Percentiles rank a stretch among this genome's conserved stretches.
Evolutionary conservation across 495 filamentous ascomycete genomes (phyloP).

Genomic region (Penicillium fimorum): DNA sequence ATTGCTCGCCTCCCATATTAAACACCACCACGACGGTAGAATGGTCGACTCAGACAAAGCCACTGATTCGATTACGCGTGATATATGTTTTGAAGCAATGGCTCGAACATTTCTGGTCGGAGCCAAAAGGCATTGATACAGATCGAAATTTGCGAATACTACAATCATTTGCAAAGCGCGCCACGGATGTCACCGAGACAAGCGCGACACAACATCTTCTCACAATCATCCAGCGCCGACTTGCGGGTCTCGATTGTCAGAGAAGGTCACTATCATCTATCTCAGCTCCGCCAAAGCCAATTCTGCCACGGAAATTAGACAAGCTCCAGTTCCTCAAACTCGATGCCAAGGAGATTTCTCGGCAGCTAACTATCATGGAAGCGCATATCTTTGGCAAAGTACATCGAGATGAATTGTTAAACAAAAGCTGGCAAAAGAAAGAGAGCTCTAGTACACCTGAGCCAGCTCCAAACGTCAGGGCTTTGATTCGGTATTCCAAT

Average conservation of each 20-base stretch:
- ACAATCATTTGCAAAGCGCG: conserved; percentile 73
- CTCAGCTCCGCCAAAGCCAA: conserved; percentile 71
- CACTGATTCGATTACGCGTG: conserved; percentile 78
- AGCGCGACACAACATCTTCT: conserved; percentile 67
- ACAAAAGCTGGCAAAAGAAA: conserved; percentile 93
- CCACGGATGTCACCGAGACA: conserved; percentile 74
- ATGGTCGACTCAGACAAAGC: conserved; percentile 83
- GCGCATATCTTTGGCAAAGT: conserved; percentile 82
- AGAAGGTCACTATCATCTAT: conserved; percentile 51
- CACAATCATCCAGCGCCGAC: conserved; percentile 72
- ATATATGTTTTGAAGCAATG: conserved; percentile 92
- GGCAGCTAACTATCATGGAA: conserved; percentile 91
- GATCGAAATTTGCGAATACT: conserved; percentile 72
- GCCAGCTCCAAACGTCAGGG: conserved; percentile 84
- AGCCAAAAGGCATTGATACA: conserved; percentile 69
- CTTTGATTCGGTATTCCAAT: conserved; percentile 89
- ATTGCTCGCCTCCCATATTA: conserved; percentile 70
- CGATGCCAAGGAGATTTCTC: conserved; percentile 84
- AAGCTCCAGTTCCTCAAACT: conserved; percentile 94
- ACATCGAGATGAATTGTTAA: conserved; percentile 80
- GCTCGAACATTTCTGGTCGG: conserved; percentile 95
- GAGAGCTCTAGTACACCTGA: conserved; percentile 60
- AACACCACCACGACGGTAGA: conserved; percentile 59
- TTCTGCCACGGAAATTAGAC: conserved; percentile 92
- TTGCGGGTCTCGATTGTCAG: conserved; percentile 66